Percentiles rank a stretch among this genome's conserved stretches.
phyloP scores from a whole-genome alignment of 768 basidiomycete genomes.

The Stropharia rugosoannulata region DNA sequence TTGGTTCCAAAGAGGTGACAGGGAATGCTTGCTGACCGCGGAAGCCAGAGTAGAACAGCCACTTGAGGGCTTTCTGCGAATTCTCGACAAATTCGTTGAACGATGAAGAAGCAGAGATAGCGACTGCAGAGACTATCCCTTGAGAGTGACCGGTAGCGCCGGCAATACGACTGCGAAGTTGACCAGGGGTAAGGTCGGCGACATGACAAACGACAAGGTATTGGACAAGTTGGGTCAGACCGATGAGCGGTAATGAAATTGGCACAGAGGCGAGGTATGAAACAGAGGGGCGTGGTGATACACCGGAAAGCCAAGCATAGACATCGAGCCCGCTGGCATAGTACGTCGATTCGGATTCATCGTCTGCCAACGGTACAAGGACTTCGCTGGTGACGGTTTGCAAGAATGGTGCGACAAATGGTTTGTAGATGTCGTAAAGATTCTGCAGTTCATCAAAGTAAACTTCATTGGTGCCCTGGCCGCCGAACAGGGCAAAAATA shows the following conservation, averaged over 20 bases:
- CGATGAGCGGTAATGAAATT: constrained; percentile 93
- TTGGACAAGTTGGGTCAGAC: constrained; percentile 92
- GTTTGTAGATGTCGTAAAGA: constrained; percentile 88
- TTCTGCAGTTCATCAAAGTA: constrained; percentile 95
- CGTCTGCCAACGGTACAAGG: constrained; percentile 68
- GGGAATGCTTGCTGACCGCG: constrained; percentile 96
- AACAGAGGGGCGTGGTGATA: constrained; percentile 67
- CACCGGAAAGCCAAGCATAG: constrained; percentile 78
- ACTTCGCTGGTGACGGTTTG: constrained; percentile 59
- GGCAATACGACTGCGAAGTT: constrained; percentile 71
- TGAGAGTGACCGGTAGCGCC: constrained; percentile 98
- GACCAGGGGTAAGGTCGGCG: constrained; percentile 71
- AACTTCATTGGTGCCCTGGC: constrained; percentile 97
- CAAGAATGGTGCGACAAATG: constrained; percentile 79
- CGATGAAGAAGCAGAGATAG: constrained; percentile 76
- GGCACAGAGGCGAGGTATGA: constrained; percentile 92
- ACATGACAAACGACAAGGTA: constrained; percentile 83
- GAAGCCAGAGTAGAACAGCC: constrained; percentile 92
- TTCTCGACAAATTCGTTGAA: constrained; percentile 76
- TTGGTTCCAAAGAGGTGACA: constrained; percentile 83
- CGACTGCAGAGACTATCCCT: constrained; percentile 93
- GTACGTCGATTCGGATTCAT: constrained; percentile 57
- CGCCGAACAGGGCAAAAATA: constrained; percentile 93
- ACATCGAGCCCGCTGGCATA: constrained; percentile 85
- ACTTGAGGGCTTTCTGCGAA: constrained; percentile 79